These are phyloP conservation scores for Brasenia schreberi DNA, from an alignment of 164 flowering plant genomes.

Conservation along the genomic window DNA sequence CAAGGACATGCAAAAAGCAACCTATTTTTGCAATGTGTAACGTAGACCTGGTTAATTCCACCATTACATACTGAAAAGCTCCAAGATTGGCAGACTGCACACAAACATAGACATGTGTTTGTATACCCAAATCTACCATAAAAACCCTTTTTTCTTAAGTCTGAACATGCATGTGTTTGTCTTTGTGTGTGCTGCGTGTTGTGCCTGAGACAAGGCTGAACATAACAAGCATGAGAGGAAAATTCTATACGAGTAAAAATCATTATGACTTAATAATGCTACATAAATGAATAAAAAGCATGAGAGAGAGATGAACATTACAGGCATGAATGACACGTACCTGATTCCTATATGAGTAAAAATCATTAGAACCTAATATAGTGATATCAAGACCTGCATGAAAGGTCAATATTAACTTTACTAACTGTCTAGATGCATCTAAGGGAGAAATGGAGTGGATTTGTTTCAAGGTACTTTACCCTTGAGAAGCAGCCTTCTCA, in stretches of 20 bases:
- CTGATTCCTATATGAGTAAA: constrained; percentile 90
- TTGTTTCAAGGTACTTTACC: constrained; percentile 29
- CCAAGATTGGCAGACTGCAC: too few relatives aligned
- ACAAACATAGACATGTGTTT: too few relatives aligned
- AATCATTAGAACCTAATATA: constrained; percentile 82
- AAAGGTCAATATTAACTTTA: constrained; percentile 17
- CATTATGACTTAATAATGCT: constrained; percentile 65
- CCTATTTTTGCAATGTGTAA: not conserved
- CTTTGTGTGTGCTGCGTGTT: not conserved
- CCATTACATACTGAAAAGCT: too few relatives aligned
- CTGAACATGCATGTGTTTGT: not conserved
- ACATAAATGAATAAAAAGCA: not conserved
- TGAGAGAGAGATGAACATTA: too few relatives aligned
- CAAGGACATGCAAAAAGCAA: not conserved
- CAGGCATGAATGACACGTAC: constrained; percentile 16
- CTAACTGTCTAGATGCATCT: not conserved
- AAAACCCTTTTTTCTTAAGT: too few relatives aligned
- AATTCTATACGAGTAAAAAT: constrained; percentile 87
- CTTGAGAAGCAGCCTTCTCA: constrained; percentile 55
- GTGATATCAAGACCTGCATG: constrained; percentile 96
- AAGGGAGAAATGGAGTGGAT: not conserved
- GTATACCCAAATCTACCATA: too few relatives aligned
- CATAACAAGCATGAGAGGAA: not conserved
- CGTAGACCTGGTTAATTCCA: too few relatives aligned
- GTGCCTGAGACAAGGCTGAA: not conserved